Evolutionary conservation across 1,284 basidiomycete species (phyloP).

Genomic region (Apiotrichum akiyoshidainum): DNA sequence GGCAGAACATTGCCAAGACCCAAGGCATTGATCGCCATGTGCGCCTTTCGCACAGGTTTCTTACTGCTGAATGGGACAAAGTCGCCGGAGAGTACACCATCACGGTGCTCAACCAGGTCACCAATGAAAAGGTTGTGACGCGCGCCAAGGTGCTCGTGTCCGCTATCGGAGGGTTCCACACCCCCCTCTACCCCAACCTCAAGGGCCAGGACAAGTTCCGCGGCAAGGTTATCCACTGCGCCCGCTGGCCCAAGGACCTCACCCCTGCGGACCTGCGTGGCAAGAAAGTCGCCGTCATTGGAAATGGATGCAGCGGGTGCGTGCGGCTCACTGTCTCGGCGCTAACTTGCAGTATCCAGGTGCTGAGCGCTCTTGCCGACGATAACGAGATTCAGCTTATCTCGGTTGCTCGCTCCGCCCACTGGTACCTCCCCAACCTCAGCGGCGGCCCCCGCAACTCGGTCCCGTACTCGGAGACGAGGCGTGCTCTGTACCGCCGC

Average conservation of each 20-base stretch:
- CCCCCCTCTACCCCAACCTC: slow-evolving; percentile 21
- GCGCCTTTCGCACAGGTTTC: background rate
- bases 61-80: slow-evolving; percentile 3
- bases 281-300: slow-evolving; percentile 8
- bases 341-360: slow-evolving; percentile 15
- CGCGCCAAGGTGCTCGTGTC: slow-evolving; percentile 23
- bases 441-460: slow-evolving; percentile 4
- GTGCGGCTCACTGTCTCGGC: background rate
- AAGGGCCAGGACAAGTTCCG: slow-evolving; percentile 24
- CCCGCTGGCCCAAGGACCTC: slow-evolving; percentile 8
- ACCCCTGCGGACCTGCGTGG: background rate
- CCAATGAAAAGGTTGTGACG: background rate
- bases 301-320: slow-evolving; percentile 19
- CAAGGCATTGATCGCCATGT: slow-evolving; percentile 6
- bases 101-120: background rate
- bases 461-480: background rate
- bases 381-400: slow-evolving; percentile 26
- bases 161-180: slow-evolving; percentile 29
- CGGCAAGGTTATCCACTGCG: slow-evolving; percentile 24
- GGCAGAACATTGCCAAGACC: slow-evolving; percentile 5
- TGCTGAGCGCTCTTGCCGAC: slow-evolving; percentile 23
- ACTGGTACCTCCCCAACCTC: slow-evolving; percentile 23
- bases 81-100: background rate
- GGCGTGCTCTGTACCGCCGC: background rate
- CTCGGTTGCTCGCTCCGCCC: slow-evolving; percentile 23